Evolutionary conservation across 2,329 filamentous ascomycete species (phyloP), one percentile per base, ranked within the genome.

Genomic region (Hypoxylon sp.): DNA sequence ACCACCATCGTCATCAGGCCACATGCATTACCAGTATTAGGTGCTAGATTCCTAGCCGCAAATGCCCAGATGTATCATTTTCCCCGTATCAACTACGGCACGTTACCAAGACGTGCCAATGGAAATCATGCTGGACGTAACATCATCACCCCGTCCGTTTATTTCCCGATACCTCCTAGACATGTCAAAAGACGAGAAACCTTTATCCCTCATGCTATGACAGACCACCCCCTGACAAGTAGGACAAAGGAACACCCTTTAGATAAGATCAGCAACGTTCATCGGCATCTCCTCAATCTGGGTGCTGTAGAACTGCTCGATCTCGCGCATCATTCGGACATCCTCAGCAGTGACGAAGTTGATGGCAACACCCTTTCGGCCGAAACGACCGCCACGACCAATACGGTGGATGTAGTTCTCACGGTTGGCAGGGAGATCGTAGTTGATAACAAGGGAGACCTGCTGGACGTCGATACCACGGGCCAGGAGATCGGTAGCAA

Each of bases 281-380:
- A 99, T 98, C 80, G 96, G 96, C 96, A 99, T 99, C 90, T 99
- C 96, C 86, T 99, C 96, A 76, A 99, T 98, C 87, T 99, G 96
- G 83, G 96, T 99, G 90, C 93, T 97, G 91, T 99, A 99, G 90
- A 98, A 99, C 87, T 98, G 93, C 85, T 99, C 96, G 78, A 99
- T 99, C 85, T 99, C 96, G 82, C 96, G 91, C 93, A 99, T 97
- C 93, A 99, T 98, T 83, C 95, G 94, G 79, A 99, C 96, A 84
- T 99, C 96, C 75, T 99, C 96, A 78, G 94, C 93, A 70, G 95
- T 98, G 82, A 99, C 96, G 82, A 99, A 99, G 93, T 99, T 99
- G 90, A 99, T 99, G 79, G 96, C 96, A 82, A 99, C 96, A 91
- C 96, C 96, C 91, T 99, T 99, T 84, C 96, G 94, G 84, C 96